phyloP scores from a whole-genome alignment of 495 filamentous ascomycete genomes.

The Corynascus novoguineensis region DNA sequence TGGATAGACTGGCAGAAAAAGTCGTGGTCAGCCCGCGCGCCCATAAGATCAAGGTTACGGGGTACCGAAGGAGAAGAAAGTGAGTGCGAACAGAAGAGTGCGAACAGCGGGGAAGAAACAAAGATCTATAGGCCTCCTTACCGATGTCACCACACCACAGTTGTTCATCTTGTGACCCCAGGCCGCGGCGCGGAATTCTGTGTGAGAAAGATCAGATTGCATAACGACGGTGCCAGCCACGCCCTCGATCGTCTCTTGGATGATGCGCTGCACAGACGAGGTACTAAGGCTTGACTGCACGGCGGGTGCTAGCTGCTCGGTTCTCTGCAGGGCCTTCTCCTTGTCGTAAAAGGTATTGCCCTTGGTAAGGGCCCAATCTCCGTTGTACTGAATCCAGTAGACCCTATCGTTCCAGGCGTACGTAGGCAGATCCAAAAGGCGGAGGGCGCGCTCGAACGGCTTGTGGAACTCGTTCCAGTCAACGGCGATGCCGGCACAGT shows the following conservation, averaged over 20 bases:
- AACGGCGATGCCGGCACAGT: slow-evolving; percentile 61
- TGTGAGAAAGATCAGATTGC: slow-evolving; percentile 59
- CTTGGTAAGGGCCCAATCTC: slow-evolving; percentile 65
- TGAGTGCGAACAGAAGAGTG: too few relatives aligned
- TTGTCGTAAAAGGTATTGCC: slow-evolving; percentile 56
- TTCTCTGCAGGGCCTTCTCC: too few relatives aligned
- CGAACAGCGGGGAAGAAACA: too few relatives aligned
- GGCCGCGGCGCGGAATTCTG: slow-evolving; percentile 48
- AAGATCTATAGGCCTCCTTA: slow-evolving; percentile 5
- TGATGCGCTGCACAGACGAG: slow-evolving; percentile 47
- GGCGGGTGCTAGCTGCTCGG: too few relatives aligned
- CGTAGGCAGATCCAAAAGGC: slow-evolving; percentile 63
- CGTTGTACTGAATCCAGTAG: slow-evolving; percentile 77
- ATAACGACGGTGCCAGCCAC: slow-evolving; percentile 52
- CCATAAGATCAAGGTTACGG: too few relatives aligned
- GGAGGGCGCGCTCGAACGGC: slow-evolving; percentile 56
- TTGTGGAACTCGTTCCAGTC: slow-evolving; percentile 75
- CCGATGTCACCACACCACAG: slow-evolving; percentile 22
- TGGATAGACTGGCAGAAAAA: slow-evolving; percentile 52
- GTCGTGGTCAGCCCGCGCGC: not conserved
- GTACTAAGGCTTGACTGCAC: too few relatives aligned
- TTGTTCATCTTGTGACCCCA: slow-evolving; percentile 49
- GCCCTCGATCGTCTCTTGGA: slow-evolving; percentile 51
- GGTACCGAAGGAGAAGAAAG: too few relatives aligned
- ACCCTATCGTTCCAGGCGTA: slow-evolving; percentile 78